Evolutionary conservation across 352 stramenopile genomes (phyloP), one percentile per base, ranked within the genome.

Genomic region (Globisporangium solare): DNA sequence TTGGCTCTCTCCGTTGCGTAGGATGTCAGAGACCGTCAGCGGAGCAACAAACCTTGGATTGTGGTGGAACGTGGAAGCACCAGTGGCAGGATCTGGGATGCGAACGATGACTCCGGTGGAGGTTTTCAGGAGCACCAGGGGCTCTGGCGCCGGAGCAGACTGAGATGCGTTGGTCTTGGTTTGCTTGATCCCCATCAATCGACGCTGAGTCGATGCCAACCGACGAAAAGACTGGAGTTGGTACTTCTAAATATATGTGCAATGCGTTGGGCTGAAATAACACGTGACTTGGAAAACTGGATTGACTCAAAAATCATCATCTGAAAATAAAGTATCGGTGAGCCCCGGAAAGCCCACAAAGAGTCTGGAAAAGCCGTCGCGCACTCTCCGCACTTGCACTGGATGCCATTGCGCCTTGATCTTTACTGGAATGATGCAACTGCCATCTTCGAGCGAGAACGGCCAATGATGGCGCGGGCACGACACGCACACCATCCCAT

Each of bases 391-490:
- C 32, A 89, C 67, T 47, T 82, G 58, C 12, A 94, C 68, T 0
- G 81, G 85, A 59, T 85, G 92, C 35, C 73, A 76, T 49, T 88
- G 67, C 15, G 74, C 80, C 45, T 80, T 66, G 32, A 67, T 68
- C 37, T 79, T 78, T 2, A 71, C 57, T 0, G 65, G 61, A 50
- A 93, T 57, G 37, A 86, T 70, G 60, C 82, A 92, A 49, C 76
- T 79, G 14, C 85, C 85, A 22, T 89, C 78, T 40, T 84, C 75
- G 11, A 94, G 66, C 15, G 84, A 89, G 56, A 92, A 94, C 0
- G 83, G 83, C 80, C 80, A 94, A 50, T 84, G 83, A 60, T 94
- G 85, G 15, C 76, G 80, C 24, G 85, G 85, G 37, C 85, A 94
- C 35, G 83, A 78, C 35, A 95, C 63, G 49, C 83, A 95, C 0